phyloP scores from a whole-genome alignment of 805 yeast genomes.

The Yarrowia porcina region DNA sequence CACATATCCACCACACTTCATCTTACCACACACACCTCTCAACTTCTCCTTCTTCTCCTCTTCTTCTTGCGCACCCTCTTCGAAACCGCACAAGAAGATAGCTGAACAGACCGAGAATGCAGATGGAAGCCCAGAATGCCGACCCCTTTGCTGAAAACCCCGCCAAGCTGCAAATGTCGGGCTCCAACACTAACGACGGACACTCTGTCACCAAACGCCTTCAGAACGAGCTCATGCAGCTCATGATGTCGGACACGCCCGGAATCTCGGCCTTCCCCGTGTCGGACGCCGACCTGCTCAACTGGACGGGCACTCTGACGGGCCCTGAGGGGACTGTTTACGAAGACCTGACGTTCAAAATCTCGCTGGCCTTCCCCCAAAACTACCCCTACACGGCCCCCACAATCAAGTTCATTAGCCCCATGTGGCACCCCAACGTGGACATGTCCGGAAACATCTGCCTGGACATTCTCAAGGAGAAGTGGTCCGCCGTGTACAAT shows the following conservation, averaged over 20 bases:
- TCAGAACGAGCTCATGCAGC: slow-evolving; percentile 51
- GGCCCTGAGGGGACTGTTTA: slow-evolving; percentile 60
- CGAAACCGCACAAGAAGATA: neutral
- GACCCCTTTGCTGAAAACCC: slow-evolving; percentile 20
- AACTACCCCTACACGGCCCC: slow-evolving; percentile 62
- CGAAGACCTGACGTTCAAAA: slow-evolving; percentile 51
- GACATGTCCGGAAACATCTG: slow-evolving; percentile 65
- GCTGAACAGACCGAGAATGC: slow-evolving; percentile 1
- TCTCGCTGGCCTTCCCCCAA: slow-evolving; percentile 50
- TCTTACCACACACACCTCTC: no score
- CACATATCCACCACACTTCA: neutral
- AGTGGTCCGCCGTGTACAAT: slow-evolving; percentile 63
- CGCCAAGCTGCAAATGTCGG: slow-evolving; percentile 21
- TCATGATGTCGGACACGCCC: slow-evolving; percentile 50
- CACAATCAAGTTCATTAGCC: slow-evolving; percentile 51
- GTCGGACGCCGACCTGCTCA: slow-evolving; percentile 49
- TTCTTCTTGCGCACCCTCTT: neutral
- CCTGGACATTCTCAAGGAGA: slow-evolving; percentile 58
- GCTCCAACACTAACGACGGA: slow-evolving; percentile 38
- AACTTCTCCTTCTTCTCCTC: no score
- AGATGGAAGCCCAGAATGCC: slow-evolving; percentile 20
- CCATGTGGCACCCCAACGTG: slow-evolving; percentile 66
- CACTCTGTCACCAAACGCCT: slow-evolving; percentile 51
- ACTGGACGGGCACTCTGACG: slow-evolving; percentile 57
- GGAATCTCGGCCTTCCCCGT: slow-evolving; percentile 57